Conservation (phyloP, 345 rosid species). For the Fremontodendron californicum region DNA sequence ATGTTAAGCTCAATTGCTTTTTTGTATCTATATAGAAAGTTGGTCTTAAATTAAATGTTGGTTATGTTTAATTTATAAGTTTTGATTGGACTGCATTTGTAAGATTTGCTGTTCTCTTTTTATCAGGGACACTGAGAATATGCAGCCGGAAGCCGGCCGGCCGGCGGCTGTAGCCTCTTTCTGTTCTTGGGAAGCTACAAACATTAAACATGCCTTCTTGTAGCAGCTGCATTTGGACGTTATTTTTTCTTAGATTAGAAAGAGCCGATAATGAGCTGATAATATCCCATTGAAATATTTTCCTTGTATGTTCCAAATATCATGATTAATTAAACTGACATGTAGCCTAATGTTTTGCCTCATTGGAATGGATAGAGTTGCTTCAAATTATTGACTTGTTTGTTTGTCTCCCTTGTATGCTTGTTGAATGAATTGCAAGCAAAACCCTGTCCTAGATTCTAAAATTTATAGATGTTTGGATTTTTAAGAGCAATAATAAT, state of each 20-base stretch:
- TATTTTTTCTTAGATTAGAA: not conserved
- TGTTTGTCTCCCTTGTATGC: no score
- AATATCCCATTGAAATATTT: not conserved
- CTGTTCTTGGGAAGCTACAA: not conserved
- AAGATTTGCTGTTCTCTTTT: not conserved
- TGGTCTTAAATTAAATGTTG: not conserved
- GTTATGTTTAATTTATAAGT: not conserved
- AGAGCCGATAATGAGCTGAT: not conserved
- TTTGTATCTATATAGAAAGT: not conserved
- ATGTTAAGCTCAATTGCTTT: not conserved
- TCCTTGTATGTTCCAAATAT: constrained; percentile 9
- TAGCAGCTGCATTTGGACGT: constrained; percentile 7
- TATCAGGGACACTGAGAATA: constrained; percentile 14
- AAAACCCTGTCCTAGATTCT: no score
- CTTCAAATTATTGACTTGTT: constrained; percentile 19
- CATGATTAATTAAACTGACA: not conserved
- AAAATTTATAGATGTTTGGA: no score
- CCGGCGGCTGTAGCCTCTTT: constrained; percentile 4
- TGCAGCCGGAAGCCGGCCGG: constrained; percentile 2
- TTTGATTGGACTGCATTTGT: not conserved
- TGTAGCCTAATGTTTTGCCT: not conserved
- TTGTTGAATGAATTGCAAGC: no score
- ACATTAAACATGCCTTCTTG: not conserved
- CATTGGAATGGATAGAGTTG: no score
- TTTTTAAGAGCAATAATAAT: no score